These are phyloP conservation scores for Botryococcus braunii DNA, from an alignment of 163 green algal genomes.

Conservation along the genomic window DNA sequence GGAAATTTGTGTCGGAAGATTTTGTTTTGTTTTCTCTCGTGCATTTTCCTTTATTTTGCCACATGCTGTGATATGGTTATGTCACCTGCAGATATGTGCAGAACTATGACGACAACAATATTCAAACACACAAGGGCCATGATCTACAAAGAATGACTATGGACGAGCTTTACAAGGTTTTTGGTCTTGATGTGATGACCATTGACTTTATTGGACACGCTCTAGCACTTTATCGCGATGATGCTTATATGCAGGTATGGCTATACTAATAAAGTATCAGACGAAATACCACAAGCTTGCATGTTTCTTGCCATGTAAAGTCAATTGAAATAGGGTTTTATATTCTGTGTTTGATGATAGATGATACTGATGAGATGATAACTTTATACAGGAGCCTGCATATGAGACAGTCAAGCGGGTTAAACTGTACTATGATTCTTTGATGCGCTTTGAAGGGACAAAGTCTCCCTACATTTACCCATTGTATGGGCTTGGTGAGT, in stretches of 20 bases:
- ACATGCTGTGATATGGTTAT: no score
- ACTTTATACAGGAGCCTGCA: constrained; percentile 57
- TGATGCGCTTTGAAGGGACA: constrained; percentile 85
- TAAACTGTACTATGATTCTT: constrained; percentile 95
- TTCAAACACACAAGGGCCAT: constrained; percentile 75
- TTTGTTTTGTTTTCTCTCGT: no score
- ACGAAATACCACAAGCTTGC: no score
- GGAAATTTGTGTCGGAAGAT: no score
- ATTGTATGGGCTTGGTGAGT: constrained; percentile 94
- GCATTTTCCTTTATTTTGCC: no score
- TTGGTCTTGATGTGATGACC: constrained; percentile 74
- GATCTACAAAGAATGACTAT: constrained; percentile 84
- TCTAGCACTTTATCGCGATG: constrained; percentile 75
- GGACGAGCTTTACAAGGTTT: constrained; percentile 76
- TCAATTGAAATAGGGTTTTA: no score
- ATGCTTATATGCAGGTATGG: neutral
- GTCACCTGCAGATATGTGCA: constrained; percentile 70
- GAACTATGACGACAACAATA: constrained; percentile 78
- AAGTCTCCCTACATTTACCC: constrained; percentile 97
- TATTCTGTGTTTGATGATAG: no score
- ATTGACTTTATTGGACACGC: constrained; percentile 96
- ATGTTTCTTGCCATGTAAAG: no score
- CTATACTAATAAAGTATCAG: no score
- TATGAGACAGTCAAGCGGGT: constrained; percentile 72
- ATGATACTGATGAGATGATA: constrained; percentile 51